Base-by-base conservation (phyloP, 139 green algal species). In the Axilococcus clingmanii region DNA sequence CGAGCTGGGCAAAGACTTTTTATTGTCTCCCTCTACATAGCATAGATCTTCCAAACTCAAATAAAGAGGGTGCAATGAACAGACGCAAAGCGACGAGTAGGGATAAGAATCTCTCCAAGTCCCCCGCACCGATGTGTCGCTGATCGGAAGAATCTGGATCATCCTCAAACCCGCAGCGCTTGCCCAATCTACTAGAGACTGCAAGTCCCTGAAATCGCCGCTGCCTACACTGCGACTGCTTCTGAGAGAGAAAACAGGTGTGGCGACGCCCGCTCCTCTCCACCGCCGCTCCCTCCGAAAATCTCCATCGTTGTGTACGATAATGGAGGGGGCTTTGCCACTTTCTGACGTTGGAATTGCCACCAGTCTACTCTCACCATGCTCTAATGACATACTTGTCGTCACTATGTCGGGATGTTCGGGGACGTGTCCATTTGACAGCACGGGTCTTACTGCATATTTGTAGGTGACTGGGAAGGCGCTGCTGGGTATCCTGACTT, bases 91-190 rank as follows among this genome's bases (percentile, higher is more conserved):
- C 14, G 75, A 80, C 57, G 64, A 83, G 73, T 98, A 98, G 5
- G 91, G 91, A 61, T 98, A 98, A 9, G 73, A 89, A 74, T 98
- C 91, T 71, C 81, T 87, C 81, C 81, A 97, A 42, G 66, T 91
- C 52, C 59, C 54, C 66, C 92, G 72, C 50, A 98, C 91, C 19
- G 57, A 74, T 5, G 91, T 98, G 77, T 97, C 91, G 66, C 93
- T 95, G 7, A 98, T 74, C 1, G 91, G 91, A 37, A 98, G 81
- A 38, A 98, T 54, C 74, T 97, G 90, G 16, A 93, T 70, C 22
- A 94, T 24, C 22, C 15, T 57, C 36, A 52, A 49, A 44, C 69
- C 69, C 17, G 42, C 38, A 5, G 23, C 40, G 23, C 53, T 60
- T 6, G 75, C 78, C 27, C 96, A 66, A 56, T 94, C 78, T 9